These are phyloP conservation scores for Phellopilus nigrolimitatus DNA, from an alignment of 1,284 basidiomycete genomes.

Conservation along the genomic window DNA sequence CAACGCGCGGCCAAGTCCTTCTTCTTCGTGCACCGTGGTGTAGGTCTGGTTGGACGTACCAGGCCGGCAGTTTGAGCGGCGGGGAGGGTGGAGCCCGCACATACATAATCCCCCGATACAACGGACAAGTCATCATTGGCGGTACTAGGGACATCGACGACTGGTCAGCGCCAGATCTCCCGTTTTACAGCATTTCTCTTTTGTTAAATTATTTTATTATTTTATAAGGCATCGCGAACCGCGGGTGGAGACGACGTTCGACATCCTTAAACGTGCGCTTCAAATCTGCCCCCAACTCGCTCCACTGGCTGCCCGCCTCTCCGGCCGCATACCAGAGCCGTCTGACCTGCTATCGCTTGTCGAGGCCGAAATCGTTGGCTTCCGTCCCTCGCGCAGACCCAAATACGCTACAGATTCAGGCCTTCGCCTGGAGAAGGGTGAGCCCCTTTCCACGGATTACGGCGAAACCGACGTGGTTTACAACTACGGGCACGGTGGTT, in stretches of 20 bases:
- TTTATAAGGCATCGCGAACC: background rate
- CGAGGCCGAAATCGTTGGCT: slow-evolving; percentile 7
- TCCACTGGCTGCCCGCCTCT: background rate
- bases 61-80: slow-evolving; percentile 2
- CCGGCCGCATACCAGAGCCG: background rate
- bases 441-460: background rate
- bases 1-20: slow-evolving; percentile 7
- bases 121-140: slow-evolving; percentile 8
- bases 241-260: slow-evolving; percentile 1
- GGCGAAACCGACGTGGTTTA: slow-evolving; percentile 3
- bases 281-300: slow-evolving; percentile 6
- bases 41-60: slow-evolving; percentile 7
- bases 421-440: slow-evolving; percentile 6
- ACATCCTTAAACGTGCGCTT: slow-evolving; percentile 5
- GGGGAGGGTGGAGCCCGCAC: slow-evolving; percentile 9
- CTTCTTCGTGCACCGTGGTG: slow-evolving; percentile 14
- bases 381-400: slow-evolving; percentile 6
- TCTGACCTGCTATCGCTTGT: slow-evolving; percentile 3
- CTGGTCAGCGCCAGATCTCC: background rate
- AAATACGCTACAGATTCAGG: background rate
- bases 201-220: background rate
- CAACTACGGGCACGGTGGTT: slow-evolving; percentile 8
- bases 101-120: slow-evolving; percentile 8
- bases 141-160: slow-evolving; percentile 7
- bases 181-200: background rate